Evolutionary conservation across 768 basidiomycete species (phyloP).

Genomic region (Mycena albidolilacea): DNA sequence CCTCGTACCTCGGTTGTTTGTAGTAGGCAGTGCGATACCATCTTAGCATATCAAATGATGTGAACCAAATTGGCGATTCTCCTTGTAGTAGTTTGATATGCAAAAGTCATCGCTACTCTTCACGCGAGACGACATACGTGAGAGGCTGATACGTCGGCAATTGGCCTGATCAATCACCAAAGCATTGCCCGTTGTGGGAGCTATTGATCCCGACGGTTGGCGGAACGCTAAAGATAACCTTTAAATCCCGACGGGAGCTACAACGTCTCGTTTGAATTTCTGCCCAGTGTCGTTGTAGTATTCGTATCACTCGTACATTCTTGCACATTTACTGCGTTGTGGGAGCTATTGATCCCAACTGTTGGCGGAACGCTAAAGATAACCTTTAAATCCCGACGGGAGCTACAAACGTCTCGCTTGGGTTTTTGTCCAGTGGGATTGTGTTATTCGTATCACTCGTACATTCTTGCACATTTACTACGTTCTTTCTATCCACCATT

Average conservation of each 20-base stretch:
- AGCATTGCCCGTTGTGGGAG: constrained; percentile 31
- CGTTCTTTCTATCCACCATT: constrained; percentile 45
- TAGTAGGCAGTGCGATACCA: constrained; percentile 23
- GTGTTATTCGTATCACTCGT: constrained; percentile 13
- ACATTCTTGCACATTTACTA: background rate
- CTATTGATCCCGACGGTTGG: no score
- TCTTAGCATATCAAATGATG: constrained; percentile 31
- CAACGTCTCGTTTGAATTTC: no score
- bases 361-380: constrained; percentile 17
- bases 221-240: no score
- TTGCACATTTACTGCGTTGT: no score
- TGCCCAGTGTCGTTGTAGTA: no score
- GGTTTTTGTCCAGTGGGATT: constrained; percentile 28
- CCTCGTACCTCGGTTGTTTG: no score
- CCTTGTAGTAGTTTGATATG: constrained; percentile 39
- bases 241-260: no score
- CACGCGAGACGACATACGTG: constrained; percentile 38
- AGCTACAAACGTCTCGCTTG: constrained; percentile 18
- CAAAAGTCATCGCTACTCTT: constrained; percentile 27
- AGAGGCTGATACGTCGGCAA: constrained; percentile 25
- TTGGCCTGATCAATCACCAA: constrained; percentile 30
- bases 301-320: no score
- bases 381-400: constrained; percentile 37
- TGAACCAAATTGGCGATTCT: constrained; percentile 10
- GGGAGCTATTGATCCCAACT: constrained; percentile 17